Evolutionary conservation across 2,329 filamentous ascomycete genomes (phyloP).

Genomic region (Leptosphaerulina australis): DNA sequence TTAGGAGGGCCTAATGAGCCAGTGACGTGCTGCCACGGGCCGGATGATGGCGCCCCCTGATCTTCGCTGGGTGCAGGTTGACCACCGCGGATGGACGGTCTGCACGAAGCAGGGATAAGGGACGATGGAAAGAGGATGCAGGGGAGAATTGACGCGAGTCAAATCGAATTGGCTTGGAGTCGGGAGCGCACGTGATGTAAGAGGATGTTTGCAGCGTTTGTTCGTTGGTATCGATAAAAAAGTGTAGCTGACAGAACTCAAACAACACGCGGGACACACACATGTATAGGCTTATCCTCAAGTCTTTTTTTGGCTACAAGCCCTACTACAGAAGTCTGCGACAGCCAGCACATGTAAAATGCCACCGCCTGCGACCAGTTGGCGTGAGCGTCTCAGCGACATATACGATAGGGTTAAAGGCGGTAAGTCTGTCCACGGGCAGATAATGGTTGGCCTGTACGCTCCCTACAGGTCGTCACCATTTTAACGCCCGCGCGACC

Average conservation of each 20-base stretch:
- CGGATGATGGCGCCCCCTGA: slow-evolving; percentile 22
- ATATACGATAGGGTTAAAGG: slow-evolving; percentile 45
- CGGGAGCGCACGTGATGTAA: slow-evolving; percentile 22
- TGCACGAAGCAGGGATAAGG: slow-evolving; percentile 31
- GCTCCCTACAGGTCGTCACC: slow-evolving; percentile 22
- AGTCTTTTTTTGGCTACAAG: not conserved
- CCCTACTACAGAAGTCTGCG: slow-evolving; percentile 1
- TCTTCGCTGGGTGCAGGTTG: slow-evolving; percentile 26
- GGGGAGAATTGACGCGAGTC: slow-evolving; percentile 13
- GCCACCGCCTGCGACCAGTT: slow-evolving; percentile 44
- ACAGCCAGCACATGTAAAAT: slow-evolving; percentile 28
- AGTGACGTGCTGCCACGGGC: slow-evolving; percentile 41
- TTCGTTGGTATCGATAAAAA: slow-evolving; percentile 6
- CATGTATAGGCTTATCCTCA: slow-evolving; percentile 7
- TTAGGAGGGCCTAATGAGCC: slow-evolving; percentile 30
- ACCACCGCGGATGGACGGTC: slow-evolving; percentile 18
- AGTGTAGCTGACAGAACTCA: not conserved
- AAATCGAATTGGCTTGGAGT: slow-evolving; percentile 9
- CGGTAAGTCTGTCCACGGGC: slow-evolving; percentile 46
- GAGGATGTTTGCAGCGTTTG: slow-evolving; percentile 6
- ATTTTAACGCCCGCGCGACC: slow-evolving; percentile 36
- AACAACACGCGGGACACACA: slow-evolving; percentile 13
- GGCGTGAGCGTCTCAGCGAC: slow-evolving; percentile 42
- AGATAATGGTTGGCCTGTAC: slow-evolving; percentile 41
- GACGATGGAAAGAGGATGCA: slow-evolving; percentile 18